Evolutionary conservation across 2,329 filamentous ascomycete species (phyloP), one percentile per base, ranked within the genome.

Genomic region (Pleoardoris graminearum): DNA sequence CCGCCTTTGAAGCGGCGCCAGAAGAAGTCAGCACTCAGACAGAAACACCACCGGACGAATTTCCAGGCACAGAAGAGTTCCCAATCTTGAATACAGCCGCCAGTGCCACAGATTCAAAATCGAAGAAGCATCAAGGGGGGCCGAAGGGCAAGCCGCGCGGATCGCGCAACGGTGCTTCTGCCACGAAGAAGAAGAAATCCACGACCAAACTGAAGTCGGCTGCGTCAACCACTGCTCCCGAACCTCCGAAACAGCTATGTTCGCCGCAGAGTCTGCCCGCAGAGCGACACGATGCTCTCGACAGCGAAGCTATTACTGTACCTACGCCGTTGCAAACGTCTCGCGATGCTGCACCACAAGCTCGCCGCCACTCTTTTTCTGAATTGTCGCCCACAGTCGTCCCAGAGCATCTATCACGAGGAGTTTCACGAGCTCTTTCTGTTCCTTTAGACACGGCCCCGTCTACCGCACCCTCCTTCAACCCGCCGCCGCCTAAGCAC

Each of bases 111-210:
- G 61, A 65, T n/a, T 55, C 63, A 35, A 73, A 70, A 53, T 55
- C 64, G 2, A 75, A 72, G 50, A 69, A 67, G 50, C 64, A 70
- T 50, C 71, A 76, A 53, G 75, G 75, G 11, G 76, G 72, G 74
- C 75, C 76, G 11, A 80, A 79, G 60, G 76, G 75, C 30, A 79
- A 79, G 55, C 71, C 77, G 12, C 69, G 76, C 39, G 74, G 72
- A 7, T 62, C 76, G 44, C 72, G 73, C 38, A 63, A 57, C 23
- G 65, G 69, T 21, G 68, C 71, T 35, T 59, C 67, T 8, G 62
- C 62, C n/a, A 63, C 67, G 7, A 77, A 74, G 59, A 75, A 70
- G 54, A 77, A 75, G 55, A 75, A 67, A 58, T 65, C 67, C 22
- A 68, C 67, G 1, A 66, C 65, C 14, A 75, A 70, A 57, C 64